Base-by-base conservation (phyloP, 2,329 filamentous ascomycete species). In the Emydomyces testavorans region DNA sequence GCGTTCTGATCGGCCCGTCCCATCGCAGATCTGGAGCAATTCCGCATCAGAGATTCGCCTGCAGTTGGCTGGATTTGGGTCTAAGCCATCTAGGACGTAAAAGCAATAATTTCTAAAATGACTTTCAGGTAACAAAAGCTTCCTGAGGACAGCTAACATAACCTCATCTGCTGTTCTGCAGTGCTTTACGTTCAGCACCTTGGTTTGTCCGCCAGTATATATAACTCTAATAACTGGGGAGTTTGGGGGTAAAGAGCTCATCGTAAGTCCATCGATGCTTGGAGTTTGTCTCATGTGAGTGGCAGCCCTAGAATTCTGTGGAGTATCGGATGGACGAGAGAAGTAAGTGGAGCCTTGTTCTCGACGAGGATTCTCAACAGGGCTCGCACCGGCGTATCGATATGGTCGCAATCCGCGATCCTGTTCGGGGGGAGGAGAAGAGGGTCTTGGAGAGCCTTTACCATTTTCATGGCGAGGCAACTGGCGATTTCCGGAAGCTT, bases 101-200 rank as follows among this genome's bases (percentile, higher is more conserved):
- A 98, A 96, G 70, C 89, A 95, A 68, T 94, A 96, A 60, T 93
- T 94, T 58, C 88, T 80, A 62, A 92, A 85, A 59, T 95, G 88
- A 53, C 90, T 85, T 61, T 94, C 88, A 18, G 88, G 85, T 24
- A 94, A 75, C 34, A 82, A 80, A 54, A 94, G 85, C 64, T 96
- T 96, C 56, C 83, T 80, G 37, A 96, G 69, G 0, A 92, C 94
- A 52, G 86, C 83, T 38, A 88, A 77, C 72, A 95, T 90, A 45
- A 96, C 85, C 56, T 96, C 88, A 59, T 95, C 92, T 52, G 87
- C 85, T 4, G 84, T 92, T 60, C 82, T 88, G 73, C 89, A 95
- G 54, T 85, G 85, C 54, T 87, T 83, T 56, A 96, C 88, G 65
- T 92, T 92, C 60, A 98, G 81, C 20, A 95, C 89, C 61, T 94